Evolutionary conservation across 1,139 yeast species (phyloP).

Genomic region (Saccharomyces pastorianus): DNA sequence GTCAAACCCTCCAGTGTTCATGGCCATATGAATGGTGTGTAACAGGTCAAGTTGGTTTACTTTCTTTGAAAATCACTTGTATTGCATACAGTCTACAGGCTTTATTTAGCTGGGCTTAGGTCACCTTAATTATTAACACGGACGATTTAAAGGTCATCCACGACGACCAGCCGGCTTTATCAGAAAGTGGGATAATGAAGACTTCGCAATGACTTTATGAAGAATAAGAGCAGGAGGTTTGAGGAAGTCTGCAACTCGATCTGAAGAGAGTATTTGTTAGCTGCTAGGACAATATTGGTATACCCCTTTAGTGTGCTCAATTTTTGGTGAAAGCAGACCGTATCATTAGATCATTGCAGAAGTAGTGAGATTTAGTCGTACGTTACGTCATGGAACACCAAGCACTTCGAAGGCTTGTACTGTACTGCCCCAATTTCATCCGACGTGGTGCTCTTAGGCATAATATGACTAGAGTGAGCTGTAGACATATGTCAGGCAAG

Average conservation of each 20-base stretch:
- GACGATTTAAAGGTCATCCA: neutral
- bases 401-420: neutral
- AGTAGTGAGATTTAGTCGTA: neutral
- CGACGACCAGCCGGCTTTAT: neutral
- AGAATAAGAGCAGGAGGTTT: neutral
- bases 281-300: neutral
- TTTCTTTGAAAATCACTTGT: neutral
- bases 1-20: slow-evolving; percentile 4
- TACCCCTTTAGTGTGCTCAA: neutral
- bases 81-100: neutral
- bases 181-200: neutral
- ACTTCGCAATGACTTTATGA: neutral
- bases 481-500: neutral
- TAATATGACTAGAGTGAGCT: neutral
- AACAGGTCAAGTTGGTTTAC: neutral
- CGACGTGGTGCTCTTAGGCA: neutral
- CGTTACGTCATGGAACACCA: neutral
- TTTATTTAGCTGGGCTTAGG: neutral
- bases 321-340: neutral
- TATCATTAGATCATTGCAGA: neutral
- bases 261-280: neutral
- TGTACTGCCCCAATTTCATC: neutral
- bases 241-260: neutral
- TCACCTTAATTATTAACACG: neutral
- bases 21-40: slow-evolving; percentile 15